These are phyloP conservation scores for Gonapodya sp. DNA, from an alignment of 192 early-diverging fungal species.

Conservation along the genomic window DNA sequence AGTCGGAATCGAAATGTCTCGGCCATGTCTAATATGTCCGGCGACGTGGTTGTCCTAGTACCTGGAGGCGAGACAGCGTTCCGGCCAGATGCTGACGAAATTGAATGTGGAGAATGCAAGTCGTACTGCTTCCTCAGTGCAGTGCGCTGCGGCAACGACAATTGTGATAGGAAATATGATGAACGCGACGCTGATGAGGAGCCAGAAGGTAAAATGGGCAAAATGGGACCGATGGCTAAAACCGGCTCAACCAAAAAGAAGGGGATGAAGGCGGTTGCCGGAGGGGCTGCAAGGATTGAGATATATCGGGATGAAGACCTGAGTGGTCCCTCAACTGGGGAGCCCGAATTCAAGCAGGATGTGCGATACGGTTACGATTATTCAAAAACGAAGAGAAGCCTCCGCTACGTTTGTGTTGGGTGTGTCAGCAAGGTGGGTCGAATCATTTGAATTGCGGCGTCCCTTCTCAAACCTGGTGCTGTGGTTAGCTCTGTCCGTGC, in stretches of 20 bases:
- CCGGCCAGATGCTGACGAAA: constrained; percentile 34
- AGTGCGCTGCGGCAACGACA: constrained; percentile 20
- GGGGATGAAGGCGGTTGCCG: constrained; percentile 18
- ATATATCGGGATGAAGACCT: constrained; percentile 18
- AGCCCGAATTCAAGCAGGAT: constrained; percentile 20
- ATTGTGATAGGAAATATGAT: constrained; percentile 12
- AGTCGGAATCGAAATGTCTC: not conserved
- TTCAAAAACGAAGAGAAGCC: not conserved
- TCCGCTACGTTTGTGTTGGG: constrained; percentile 26
- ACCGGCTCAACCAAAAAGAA: not conserved
- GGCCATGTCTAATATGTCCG: not conserved
- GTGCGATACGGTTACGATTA: not conserved
- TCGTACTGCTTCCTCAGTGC: constrained; percentile 62
- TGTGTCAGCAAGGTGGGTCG: constrained; percentile 25
- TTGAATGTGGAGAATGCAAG: constrained; percentile 62
- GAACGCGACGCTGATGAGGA: constrained; percentile 23
- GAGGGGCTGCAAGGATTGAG: constrained; percentile 22
- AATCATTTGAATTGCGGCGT: constrained; percentile 32
- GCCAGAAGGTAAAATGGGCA: constrained; percentile 22
- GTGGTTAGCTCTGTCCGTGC: constrained; percentile 55
- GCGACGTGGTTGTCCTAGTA: not conserved
- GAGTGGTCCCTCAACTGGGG: constrained; percentile 11
- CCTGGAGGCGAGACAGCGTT: not conserved
- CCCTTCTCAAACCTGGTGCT: constrained; percentile 48
- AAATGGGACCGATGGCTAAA: constrained; percentile 13